phyloP scores from a whole-genome alignment of 176 grass and related monocot species.

The Raddia distichophylla region DNA sequence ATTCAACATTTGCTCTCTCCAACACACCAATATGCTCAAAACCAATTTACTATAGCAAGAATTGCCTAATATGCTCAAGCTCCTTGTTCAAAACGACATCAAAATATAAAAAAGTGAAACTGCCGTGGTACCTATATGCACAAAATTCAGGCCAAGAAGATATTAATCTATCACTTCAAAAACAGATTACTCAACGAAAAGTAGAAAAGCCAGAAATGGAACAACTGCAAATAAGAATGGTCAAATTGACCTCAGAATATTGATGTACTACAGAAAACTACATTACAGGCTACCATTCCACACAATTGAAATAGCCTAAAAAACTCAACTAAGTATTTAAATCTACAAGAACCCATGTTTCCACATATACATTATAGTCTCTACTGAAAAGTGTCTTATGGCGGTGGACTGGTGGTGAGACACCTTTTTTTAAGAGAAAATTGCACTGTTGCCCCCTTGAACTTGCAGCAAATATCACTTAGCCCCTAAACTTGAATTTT shows the following conservation, averaged over 20 bases:
- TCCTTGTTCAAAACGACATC: neutral
- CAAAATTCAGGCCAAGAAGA: neutral
- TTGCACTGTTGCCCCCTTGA: too few relatives aligned
- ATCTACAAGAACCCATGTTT: neutral
- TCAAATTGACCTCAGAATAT: neutral
- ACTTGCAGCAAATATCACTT: too few relatives aligned
- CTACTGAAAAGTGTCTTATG: too few relatives aligned
- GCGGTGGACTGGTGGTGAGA: too few relatives aligned
- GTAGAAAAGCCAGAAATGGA: neutral
- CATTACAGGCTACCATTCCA: neutral
- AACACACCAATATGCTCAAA: neutral
- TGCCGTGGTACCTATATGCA: neutral
- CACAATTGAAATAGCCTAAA: neutral
- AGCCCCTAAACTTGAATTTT: too few relatives aligned
- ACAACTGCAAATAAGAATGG: neutral
- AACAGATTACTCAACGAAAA: neutral
- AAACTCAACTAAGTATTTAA: neutral
- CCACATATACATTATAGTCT: neutral
- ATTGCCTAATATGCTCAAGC: neutral
- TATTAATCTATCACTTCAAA: neutral
- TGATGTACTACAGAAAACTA: neutral
- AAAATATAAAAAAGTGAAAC: neutral
- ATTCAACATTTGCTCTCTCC: neutral
- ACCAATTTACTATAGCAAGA: neutral
- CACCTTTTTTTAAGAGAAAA: too few relatives aligned